These are phyloP conservation scores for Calonectria pseudoreteaudii DNA, from an alignment of 2,329 filamentous ascomycete genomes.

Conservation along the genomic window DNA sequence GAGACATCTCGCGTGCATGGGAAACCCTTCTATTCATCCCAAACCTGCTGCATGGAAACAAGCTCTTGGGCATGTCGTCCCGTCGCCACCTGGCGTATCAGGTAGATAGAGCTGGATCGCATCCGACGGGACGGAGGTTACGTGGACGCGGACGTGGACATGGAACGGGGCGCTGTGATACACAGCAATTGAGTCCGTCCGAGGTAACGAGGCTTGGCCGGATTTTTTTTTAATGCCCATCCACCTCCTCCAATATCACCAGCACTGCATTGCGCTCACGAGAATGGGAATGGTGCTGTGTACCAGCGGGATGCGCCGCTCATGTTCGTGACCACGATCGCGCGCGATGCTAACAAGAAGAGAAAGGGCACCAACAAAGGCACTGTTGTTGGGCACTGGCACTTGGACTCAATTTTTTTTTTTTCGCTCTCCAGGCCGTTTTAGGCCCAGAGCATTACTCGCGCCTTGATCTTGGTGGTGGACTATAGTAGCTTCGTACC, in stretches of 20 bases:
- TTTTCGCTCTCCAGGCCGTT: background rate
- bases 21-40: background rate
- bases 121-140: constrained; percentile 17
- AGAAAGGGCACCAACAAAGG: background rate
- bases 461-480: background rate
- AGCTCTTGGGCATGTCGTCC: constrained; percentile 21
- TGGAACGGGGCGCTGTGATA: background rate
- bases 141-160: constrained; percentile 11
- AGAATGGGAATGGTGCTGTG: constrained; percentile 11
- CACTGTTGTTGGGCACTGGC: background rate
- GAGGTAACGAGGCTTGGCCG: background rate
- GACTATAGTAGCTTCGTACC: background rate
- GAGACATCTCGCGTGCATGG: constrained; percentile 14
- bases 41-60: constrained; percentile 12
- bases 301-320: constrained; percentile 9
- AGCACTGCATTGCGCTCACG: background rate
- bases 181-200: constrained; percentile 1
- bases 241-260: background rate
- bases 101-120: constrained; percentile 24
- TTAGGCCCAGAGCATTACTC: constrained; percentile 6
- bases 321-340: constrained; percentile 2
- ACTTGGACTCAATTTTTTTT: background rate
- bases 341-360: background rate
- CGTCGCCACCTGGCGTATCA: constrained; percentile 33
- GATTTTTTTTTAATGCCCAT: background rate